Conservation (phyloP, 108 stramenopile species). For the Pseudonitzschia delicatissima region DNA sequence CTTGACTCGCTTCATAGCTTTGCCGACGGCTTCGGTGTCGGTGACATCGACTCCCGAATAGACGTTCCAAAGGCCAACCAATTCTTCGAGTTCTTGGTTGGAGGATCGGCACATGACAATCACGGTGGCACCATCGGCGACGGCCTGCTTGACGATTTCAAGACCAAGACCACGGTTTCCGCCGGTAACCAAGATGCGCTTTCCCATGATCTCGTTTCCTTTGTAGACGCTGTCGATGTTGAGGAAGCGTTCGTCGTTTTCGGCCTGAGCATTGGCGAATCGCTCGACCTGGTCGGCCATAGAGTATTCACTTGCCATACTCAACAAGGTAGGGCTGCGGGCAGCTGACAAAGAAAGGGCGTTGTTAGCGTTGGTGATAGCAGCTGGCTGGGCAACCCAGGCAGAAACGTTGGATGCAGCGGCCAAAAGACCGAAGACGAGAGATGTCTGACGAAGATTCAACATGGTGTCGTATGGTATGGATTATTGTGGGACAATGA, state of each 20-base stretch:
- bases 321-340: constrained; percentile 10
- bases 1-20: constrained; percentile 62
- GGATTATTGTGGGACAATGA: background rate
- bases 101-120: constrained; percentile 67
- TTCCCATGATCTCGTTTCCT: constrained; percentile 58
- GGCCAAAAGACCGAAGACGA: background rate
- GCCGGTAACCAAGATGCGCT: constrained; percentile 83
- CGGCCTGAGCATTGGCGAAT: constrained; percentile 63
- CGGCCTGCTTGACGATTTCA: constrained; percentile 74
- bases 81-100: constrained; percentile 48
- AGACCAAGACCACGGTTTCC: constrained; percentile 87
- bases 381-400: background rate
- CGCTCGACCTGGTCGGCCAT: constrained; percentile 75
- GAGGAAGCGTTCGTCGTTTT: constrained; percentile 63
- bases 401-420: background rate
- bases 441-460: constrained; percentile 5
- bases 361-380: background rate
- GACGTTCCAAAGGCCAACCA: constrained; percentile 70
- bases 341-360: constrained; percentile 2
- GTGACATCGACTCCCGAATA: constrained; percentile 83
- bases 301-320: constrained; percentile 34
- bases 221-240: constrained; percentile 71
- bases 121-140: constrained; percentile 71
- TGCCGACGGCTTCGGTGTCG: constrained; percentile 66
- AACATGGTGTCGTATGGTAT: constrained; percentile 9